Conservation (phyloP, 2,329 filamentous ascomycete genomes). For the Ophioceras dolichostomum region DNA sequence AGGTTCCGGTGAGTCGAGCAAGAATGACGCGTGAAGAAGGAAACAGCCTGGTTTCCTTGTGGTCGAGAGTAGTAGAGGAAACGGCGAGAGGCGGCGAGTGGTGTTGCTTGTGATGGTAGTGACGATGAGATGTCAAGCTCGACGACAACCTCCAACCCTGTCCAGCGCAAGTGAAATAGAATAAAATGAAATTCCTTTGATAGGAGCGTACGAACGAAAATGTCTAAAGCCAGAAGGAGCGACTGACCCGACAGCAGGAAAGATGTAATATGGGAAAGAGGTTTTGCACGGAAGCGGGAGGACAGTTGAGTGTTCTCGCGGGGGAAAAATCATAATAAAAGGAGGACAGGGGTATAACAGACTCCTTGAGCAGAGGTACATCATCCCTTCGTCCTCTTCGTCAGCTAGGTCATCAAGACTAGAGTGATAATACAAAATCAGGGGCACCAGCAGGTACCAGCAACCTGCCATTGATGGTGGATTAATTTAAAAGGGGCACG, state of each 20-base stretch:
- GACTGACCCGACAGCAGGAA: background rate
- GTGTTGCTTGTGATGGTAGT: background rate
- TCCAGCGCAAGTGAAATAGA: background rate
- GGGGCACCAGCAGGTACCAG: background rate
- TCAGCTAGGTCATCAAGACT: background rate
- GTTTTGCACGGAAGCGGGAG: background rate
- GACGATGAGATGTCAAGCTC: background rate
- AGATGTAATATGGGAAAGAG: background rate
- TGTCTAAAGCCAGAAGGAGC: background rate
- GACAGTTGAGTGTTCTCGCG: background rate
- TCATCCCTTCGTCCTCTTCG: too few relatives aligned
- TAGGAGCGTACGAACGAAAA: background rate
- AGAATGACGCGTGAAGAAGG: background rate
- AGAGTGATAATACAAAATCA: background rate
- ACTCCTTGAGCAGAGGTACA: too few relatives aligned
- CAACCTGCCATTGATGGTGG: background rate
- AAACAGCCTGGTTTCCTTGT: background rate
- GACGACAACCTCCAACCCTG: too few relatives aligned
- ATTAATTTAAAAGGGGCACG: too few relatives aligned
- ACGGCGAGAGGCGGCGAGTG: background rate
- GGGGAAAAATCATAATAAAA: background rate
- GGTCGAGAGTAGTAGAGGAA: background rate
- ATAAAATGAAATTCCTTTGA: background rate
- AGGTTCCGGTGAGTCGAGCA: too few relatives aligned
- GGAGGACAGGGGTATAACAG: too few relatives aligned